Conservation (phyloP, 805 yeast species). For the Teunomyces cretensis region DNA sequence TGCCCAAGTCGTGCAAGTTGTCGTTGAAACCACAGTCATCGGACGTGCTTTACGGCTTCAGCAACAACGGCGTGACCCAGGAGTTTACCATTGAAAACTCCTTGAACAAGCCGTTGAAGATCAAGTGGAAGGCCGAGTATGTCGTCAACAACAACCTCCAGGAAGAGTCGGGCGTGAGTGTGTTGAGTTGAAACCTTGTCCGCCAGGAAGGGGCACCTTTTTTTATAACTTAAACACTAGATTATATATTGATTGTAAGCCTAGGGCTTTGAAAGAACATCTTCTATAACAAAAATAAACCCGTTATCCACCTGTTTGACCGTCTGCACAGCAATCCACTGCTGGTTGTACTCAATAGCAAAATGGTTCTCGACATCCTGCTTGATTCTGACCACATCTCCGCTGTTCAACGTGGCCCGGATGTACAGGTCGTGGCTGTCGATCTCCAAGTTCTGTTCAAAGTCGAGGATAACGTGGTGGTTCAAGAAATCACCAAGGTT, state of each 20-base stretch:
- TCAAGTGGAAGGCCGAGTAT: constrained; percentile 75
- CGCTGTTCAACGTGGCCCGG: constrained; percentile 18
- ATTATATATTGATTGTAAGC: background rate
- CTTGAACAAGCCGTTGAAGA: constrained; percentile 46
- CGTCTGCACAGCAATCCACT: constrained; percentile 22
- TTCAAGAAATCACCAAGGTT: constrained; percentile 61
- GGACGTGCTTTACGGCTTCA: constrained; percentile 48
- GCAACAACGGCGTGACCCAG: constrained; percentile 54
- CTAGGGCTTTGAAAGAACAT: constrained; percentile 29
- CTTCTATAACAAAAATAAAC: constrained; percentile 36
- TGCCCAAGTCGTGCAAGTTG: constrained; percentile 61
- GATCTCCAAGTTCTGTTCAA: constrained; percentile 19
- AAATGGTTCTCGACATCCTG: constrained; percentile 12
- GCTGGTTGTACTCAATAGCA: constrained; percentile 17
- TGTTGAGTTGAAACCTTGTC: constrained; percentile 13
- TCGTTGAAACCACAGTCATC: constrained; percentile 63
- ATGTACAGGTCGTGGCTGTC: constrained; percentile 14
- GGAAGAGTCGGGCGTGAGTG: constrained; percentile 59
- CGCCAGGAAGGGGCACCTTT: no score
- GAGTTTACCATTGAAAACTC: constrained; percentile 40
- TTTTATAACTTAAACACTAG: background rate
- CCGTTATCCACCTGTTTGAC: constrained; percentile 40
- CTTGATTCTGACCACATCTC: constrained; percentile 19
- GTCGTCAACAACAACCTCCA: constrained; percentile 43
- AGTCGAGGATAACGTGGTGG: constrained; percentile 53